Evolutionary conservation across 148 eudicot genomes (phyloP), one percentile per base, ranked within the genome.

Genomic region (Chenopodium album): DNA sequence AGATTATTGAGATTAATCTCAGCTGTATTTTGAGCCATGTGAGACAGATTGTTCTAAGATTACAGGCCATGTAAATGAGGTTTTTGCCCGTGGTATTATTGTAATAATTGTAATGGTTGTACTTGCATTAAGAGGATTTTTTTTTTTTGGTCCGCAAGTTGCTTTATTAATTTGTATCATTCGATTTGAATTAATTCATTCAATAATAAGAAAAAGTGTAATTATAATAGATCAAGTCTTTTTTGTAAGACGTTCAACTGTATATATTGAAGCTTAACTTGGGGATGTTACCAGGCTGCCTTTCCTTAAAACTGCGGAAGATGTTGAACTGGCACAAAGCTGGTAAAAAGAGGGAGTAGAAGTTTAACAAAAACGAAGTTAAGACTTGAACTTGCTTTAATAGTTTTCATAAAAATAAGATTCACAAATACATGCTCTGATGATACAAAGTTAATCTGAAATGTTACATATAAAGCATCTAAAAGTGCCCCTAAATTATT

Each of bases 91-190:
- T 62, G 60, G 13, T 56, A 44, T 7, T 79, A 63, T 83, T 79
- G 78, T 77, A 79, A 54, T 65, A 62, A 59, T 28, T 69, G 70
- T 83, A 74, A 34, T 68, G 59, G 66, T 41, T 69, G 50, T n/a
- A 37, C 59, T 50, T 37, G 56, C 4, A 34, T 2, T 34, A 34
- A 34, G 19, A 22, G 52, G 13, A 34, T 2, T 0, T 34, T 1
- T 31, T 9, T 29, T 22, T 50, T 48, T 78, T 48, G 1, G 70
- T 12, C 22, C 26, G 22, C 2, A 1, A 71, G 46, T 41, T 71
- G 41, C 44, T 68, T 31, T 31, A 8, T 68, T 13, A 29, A 19
- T 68, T 1, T 2, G 29, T 41, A 13, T 68, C 6, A 31, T 2
- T 32, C 32, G 72, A 14, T 29, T 32, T 41, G 44, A 41, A 41